Base-by-base conservation (phyloP, 2,329 filamentous ascomycete genomes). In the Diaporthe humulicola region DNA sequence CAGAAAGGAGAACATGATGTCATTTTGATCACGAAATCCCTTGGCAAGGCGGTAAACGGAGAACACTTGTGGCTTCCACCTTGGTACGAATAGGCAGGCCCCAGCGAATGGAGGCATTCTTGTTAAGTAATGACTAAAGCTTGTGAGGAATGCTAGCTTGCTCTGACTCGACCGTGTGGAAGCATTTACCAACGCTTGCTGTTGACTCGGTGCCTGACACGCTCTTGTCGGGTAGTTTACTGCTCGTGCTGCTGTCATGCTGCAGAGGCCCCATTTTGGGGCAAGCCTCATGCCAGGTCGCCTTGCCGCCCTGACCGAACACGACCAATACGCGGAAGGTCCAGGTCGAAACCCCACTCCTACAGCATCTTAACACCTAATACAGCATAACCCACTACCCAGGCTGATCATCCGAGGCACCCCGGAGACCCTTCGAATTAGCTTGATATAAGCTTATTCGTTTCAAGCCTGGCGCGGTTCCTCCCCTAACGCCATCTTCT, bases 401-500 rank as follows among this genome's bases (percentile, higher is more conserved):
- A 25, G 42, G 61, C 42, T 67, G 64, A 67, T 67, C 64, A 52
- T 67, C 64, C 45, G 64, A 28, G 30, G 45, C 45, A 28, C 64
- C 45, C 64, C 64, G 33, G 64, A 52, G 28, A 67, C 30, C 45
- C 64, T 52, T 25, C 19, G 45, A 38, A 38, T 52, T 67, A 67
- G 45, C 45, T 52, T 67, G 64, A 67, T 52, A 67, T 67, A 67
- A 67, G 64, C 64, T 67, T 67, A 67, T 67, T 67, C 64, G 64
- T 38, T 52, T 67, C 64, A 67, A 52, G 61, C 61, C 22, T 50
- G 61, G 30, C 22, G 61, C 61, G 19, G 30, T 67, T 52, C 22
- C 42, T 52, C 42, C 40, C 33, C 9, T 10, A 38, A 52, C 60
- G 42, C 64, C 64, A 52, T 67, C 45, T 30, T 38, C 30, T 38